Evolutionary conservation across 2,329 filamentous ascomycete genomes (phyloP), one percentile per base, ranked within the genome.

Genomic region (Hymenoscyphus fraxineus): DNA sequence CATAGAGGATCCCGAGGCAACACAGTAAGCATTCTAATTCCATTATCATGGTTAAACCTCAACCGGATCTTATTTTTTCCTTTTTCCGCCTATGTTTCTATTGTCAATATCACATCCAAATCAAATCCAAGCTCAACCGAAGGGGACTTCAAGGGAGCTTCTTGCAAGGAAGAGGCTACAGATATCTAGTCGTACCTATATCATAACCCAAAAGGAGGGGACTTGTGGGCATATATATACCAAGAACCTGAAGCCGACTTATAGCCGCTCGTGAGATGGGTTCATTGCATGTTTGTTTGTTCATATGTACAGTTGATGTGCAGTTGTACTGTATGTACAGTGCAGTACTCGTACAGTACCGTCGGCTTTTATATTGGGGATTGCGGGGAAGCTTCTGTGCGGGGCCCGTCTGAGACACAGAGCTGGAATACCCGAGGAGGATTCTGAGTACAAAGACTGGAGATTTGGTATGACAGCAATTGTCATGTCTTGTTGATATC

Each of bases 1-100:
- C 47, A 54, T 27, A 54, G 9, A 12, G 47, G 47, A 22, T 6
- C 19, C 47, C 47, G 47, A 54, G 19, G n/a, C 47, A 10, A 54
- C 22, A 54, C 47, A 54, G 47, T 54, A 54, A 54, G 47, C 47
- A 54, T 54, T 54, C 19, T 54, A 54, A 54, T 22, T 54, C 22
- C 9, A 22, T 27, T 54, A 13, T 27, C 13, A 19, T 54, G 9
- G 47, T 54, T 7, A 6, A 54, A 27, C 47, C 44, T n/a, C 7
- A 19, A 6, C 10, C 9, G 44, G 44, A 19, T 9, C 47, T 27
- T 44, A 44, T 22, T 22, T 19, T 19, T 54, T 54, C 19, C 6
- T 9, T 54, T 27, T 6, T 51, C 22, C 44, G n/a, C 10, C 19
- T 51, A 27, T 54, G 12, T 22, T 54, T 22, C 47, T 27, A 4